Evolutionary conservation across 2,329 filamentous ascomycete genomes (phyloP).

Genomic region (Colletotrichum horii): DNA sequence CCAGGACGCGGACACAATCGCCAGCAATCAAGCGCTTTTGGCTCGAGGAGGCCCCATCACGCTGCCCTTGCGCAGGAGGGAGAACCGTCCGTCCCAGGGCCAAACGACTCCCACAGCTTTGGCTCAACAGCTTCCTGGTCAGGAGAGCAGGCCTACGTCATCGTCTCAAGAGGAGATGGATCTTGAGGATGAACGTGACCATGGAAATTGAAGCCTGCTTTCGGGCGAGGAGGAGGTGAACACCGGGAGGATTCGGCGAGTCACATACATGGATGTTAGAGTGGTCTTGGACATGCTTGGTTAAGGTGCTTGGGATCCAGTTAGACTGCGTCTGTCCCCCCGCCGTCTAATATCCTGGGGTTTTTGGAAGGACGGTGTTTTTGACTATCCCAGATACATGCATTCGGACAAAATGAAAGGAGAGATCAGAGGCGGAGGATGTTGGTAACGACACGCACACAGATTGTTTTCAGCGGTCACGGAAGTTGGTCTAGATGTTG

Average conservation of each 20-base stretch:
- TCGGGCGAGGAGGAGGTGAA: background rate
- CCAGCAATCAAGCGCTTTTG: too few relatives aligned
- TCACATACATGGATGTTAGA: background rate
- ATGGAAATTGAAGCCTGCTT: background rate
- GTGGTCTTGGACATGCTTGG: background rate
- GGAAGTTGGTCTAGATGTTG: background rate
- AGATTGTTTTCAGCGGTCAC: background rate
- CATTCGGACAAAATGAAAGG: background rate
- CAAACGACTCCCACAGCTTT: background rate
- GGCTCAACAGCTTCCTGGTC: background rate
- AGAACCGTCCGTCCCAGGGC: background rate
- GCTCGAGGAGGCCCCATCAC: background rate
- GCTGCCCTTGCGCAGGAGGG: background rate
- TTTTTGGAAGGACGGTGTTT: background rate
- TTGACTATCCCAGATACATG: background rate
- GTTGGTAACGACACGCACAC: background rate
- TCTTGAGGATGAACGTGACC: rapidly evolving
- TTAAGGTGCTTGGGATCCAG: background rate
- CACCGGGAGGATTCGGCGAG: background rate
- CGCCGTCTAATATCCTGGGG: background rate
- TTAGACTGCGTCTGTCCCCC: background rate
- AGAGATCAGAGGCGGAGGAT: background rate
- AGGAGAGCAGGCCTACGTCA: rapidly evolving
- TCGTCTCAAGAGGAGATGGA: background rate
- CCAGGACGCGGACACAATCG: background rate